Conservation (phyloP, 257 asterid genomes). For the Lavandula angustifolia region DNA sequence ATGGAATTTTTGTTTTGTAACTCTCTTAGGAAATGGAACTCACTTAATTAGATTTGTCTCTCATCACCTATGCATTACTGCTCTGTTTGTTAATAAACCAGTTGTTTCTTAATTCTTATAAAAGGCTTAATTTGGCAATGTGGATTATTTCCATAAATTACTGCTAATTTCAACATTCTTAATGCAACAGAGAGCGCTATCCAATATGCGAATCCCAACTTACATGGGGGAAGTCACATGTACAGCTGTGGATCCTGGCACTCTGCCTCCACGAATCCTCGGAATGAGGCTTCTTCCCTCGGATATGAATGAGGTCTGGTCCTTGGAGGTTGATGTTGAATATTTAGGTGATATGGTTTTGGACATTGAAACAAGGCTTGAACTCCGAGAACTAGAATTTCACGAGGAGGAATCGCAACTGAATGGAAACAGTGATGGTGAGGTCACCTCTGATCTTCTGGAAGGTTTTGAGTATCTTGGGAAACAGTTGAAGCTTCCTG, state of each 20-base stretch:
- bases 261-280: constrained; percentile 83
- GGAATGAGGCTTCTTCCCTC: constrained; percentile 89
- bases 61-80: too few species aligned
- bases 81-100: too few species aligned
- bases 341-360: constrained; percentile 76
- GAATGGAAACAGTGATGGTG: constrained; percentile 52
- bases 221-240: constrained; percentile 84
- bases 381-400: constrained; percentile 72
- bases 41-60: too few species aligned
- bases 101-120: too few species aligned
- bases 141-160: constrained; percentile 20
- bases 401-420: constrained; percentile 52
- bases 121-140: too few species aligned
- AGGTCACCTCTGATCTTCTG: constrained; percentile 74
- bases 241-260: constrained; percentile 76
- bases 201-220: constrained; percentile 82
- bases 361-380: constrained; percentile 82
- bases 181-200: constrained; percentile 60
- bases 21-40: too few species aligned
- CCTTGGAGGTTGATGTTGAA: constrained; percentile 79
- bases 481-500: constrained; percentile 57
- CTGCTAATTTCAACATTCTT: constrained; percentile 29
- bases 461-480: constrained; percentile 65
- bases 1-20: too few species aligned
- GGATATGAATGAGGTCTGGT: constrained; percentile 83